phyloP scores from a whole-genome alignment of 1,284 basidiomycete species.

The Cystobasidium slooffiae region DNA sequence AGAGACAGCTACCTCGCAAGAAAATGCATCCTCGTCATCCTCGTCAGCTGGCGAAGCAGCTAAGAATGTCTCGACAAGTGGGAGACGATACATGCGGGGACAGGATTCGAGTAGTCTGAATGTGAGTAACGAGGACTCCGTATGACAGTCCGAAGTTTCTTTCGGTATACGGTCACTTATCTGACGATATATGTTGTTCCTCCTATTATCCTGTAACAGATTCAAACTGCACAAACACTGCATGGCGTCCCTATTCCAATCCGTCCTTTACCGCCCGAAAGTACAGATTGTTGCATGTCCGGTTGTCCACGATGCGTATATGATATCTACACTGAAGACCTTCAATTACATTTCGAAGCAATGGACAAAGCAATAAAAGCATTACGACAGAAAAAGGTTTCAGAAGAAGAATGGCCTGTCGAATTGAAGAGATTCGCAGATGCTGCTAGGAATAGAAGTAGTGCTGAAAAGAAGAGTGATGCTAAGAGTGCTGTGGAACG shows the following conservation, averaged over 20 bases:
- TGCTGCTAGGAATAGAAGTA: neutral
- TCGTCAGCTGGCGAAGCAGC: neutral
- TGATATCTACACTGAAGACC: conserved; percentile 38
- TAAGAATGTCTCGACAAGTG: neutral
- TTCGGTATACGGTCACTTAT: too few species aligned
- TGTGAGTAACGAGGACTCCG: neutral
- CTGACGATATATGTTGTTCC: too few species aligned
- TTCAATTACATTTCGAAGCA: conserved; percentile 40
- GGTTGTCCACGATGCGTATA: conserved; percentile 42
- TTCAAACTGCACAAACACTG: conserved; percentile 1
- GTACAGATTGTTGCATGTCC: conserved; percentile 34
- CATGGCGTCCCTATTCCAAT: conserved; percentile 29
- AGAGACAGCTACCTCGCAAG: neutral
- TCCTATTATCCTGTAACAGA: neutral
- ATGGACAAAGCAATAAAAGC: conserved; percentile 31
- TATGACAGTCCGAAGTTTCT: too few species aligned
- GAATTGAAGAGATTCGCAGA: conserved; percentile 6
- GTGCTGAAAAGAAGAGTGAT: neutral
- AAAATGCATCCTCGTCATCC: neutral
- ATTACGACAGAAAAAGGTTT: conserved; percentile 19
- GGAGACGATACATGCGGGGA: conserved; percentile 1
- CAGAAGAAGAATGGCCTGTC: conserved; percentile 26
- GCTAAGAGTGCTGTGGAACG: neutral
- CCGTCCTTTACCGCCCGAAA: conserved; percentile 26
- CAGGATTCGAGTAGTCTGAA: conserved; percentile 12